Conservation (phyloP, 306 rosid species). For the Luffa acutangula region DNA sequence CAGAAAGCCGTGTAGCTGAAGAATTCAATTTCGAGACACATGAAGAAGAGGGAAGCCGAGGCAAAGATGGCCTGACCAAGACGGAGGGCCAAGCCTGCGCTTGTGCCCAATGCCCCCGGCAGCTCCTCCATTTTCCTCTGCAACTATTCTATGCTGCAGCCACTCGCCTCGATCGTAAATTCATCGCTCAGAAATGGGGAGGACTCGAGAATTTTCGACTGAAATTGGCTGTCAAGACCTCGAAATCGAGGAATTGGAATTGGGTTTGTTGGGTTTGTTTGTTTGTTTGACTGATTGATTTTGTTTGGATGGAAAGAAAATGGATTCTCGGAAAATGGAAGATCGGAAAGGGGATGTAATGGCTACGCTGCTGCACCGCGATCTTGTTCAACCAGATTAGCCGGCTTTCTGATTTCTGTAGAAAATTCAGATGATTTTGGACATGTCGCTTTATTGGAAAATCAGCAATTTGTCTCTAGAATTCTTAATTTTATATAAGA, state of each 20-base stretch:
- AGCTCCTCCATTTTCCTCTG: conserved; percentile 54
- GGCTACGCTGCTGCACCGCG: conserved; percentile 11
- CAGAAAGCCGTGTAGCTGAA: conserved; percentile 81
- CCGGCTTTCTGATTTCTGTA: background rate
- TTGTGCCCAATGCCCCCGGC: conserved; percentile 88
- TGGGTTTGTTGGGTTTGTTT: background rate
- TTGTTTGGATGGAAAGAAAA: background rate
- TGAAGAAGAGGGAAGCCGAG: conserved; percentile 74
- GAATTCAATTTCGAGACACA: conserved; percentile 74
- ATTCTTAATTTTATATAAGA: background rate
- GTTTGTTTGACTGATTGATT: background rate
- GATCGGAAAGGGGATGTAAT: conserved; percentile 10
- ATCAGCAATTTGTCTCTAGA: background rate
- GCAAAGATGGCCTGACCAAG: conserved; percentile 83
- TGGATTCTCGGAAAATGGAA: background rate
- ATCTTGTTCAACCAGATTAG: background rate
- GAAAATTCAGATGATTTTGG: background rate
- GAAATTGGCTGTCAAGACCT: no score
- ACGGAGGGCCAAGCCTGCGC: conserved; percentile 89
- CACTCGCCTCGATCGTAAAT: background rate
- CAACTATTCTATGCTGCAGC: background rate
- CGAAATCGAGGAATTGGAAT: background rate
- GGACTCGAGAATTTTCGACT: background rate
- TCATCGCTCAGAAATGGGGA: background rate
- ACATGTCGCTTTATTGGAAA: background rate